A percentile compares a stretch with the other conserved stretches of the same genome.
phyloP scores from a whole-genome alignment of 2,329 filamentous ascomycete species.

The Sporothrix dimorphospora region DNA sequence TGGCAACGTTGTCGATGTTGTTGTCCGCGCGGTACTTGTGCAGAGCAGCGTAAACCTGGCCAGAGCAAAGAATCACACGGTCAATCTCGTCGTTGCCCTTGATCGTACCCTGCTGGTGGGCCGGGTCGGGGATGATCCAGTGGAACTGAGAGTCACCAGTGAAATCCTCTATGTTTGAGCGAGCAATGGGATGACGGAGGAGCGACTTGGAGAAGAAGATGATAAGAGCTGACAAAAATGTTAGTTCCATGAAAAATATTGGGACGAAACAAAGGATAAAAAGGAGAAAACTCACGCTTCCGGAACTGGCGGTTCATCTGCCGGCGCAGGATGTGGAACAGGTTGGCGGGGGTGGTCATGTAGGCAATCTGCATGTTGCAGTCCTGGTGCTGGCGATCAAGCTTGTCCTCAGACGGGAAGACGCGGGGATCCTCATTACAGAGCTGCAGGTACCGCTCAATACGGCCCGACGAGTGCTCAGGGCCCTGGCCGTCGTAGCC shows the following conservation, averaged over 20 bases:
- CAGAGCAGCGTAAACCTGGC: slow-evolving; percentile 90
- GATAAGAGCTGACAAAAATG: slow-evolving; percentile 69
- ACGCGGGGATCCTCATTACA: slow-evolving; percentile 96
- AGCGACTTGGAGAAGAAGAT: slow-evolving; percentile 99
- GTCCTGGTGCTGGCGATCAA: slow-evolving; percentile 97
- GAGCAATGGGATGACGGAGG: slow-evolving; percentile 88
- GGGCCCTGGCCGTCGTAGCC: slow-evolving; percentile 98
- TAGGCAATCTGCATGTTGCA: slow-evolving; percentile 99
- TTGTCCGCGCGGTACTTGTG: slow-evolving; percentile 88
- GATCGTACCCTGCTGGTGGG: slow-evolving; percentile 75
- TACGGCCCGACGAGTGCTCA: slow-evolving; percentile 95
- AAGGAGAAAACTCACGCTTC: slow-evolving; percentile 72
- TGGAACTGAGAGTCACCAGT: slow-evolving; percentile 89
- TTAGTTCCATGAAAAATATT: background rate
- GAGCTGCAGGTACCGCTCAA: slow-evolving; percentile 96
- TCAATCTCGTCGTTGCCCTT: slow-evolving; percentile 84
- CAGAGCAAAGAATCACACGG: slow-evolving; percentile 90
- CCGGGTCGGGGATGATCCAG: slow-evolving; percentile 92
- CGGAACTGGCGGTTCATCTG: slow-evolving; percentile 99
- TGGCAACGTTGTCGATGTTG: slow-evolving; percentile 84
- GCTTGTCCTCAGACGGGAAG: slow-evolving; percentile 85
- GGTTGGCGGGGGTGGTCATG: slow-evolving; percentile 93
- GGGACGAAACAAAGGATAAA: background rate
- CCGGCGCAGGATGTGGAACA: slow-evolving; percentile 94
- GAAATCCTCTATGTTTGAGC: slow-evolving; percentile 89